A percentile compares a stretch with the other conserved stretches of the same genome.
These are phyloP conservation scores for Termitomyces sp. DNA, from an alignment of 768 basidiomycete species.

Conservation along the genomic window DNA sequence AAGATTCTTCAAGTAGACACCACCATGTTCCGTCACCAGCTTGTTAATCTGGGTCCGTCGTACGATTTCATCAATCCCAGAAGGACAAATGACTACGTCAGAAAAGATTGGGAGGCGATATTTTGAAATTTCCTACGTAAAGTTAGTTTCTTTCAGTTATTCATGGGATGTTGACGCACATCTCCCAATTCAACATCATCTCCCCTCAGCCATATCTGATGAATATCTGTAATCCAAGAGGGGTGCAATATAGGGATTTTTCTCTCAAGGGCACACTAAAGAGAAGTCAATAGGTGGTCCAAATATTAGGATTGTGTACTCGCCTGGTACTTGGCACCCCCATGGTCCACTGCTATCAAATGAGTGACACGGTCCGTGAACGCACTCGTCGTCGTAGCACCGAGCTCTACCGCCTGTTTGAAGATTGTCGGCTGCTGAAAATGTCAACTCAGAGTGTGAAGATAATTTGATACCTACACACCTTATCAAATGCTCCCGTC, in stretches of 20 bases:
- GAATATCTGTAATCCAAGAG: constrained; percentile 72
- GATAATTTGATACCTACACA: constrained; percentile 26
- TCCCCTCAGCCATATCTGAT: constrained; percentile 74
- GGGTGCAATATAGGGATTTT: constrained; percentile 77
- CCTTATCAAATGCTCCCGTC: constrained; percentile 80
- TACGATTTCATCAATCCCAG: constrained; percentile 66
- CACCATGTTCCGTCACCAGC: constrained; percentile 56
- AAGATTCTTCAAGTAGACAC: constrained; percentile 69
- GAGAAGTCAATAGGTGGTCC: constrained; percentile 7
- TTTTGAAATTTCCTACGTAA: constrained; percentile 46
- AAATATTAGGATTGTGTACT: constrained; percentile 13
- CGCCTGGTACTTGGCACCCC: constrained; percentile 82
- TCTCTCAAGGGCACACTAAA: constrained; percentile 77
- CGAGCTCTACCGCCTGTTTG: constrained; percentile 77
- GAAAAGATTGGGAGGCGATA: constrained; percentile 76
- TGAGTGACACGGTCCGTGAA: constrained; percentile 89
- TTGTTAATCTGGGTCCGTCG: constrained; percentile 63
- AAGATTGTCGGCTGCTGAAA: constrained; percentile 59
- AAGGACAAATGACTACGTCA: constrained; percentile 65
- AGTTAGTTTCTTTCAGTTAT: not conserved
- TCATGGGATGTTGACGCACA: constrained; percentile 34
- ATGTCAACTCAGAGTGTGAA: not conserved
- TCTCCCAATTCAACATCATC: constrained; percentile 70
- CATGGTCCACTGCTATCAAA: constrained; percentile 77
- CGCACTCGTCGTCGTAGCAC: constrained; percentile 63